Base-by-base conservation (phyloP, 1,284 basidiomycete genomes). In the Sporisorium exsertum region DNA sequence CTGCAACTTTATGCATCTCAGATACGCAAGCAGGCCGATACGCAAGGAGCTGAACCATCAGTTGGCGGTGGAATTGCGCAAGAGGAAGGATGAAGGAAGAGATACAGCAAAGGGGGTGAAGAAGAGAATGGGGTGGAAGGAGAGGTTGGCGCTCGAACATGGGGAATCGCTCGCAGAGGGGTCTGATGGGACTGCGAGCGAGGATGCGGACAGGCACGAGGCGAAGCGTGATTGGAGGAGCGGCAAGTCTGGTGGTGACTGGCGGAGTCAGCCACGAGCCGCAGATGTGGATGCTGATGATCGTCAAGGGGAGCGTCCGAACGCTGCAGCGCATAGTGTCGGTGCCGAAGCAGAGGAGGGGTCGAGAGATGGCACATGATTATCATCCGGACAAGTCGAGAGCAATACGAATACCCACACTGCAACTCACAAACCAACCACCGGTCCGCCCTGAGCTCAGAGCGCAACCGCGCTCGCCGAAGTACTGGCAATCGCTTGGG, bases 1-100 rank as follows among this genome's bases (percentile, higher is more conserved):
- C 87, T 99, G 96, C 88, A 99, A 99, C 87, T 99, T 99, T 85
- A 97, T 98, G 95, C 96, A 99, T 87, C 88, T 98, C 27, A 70
- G 81, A 20, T 71, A 80, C 49, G 74, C 83, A 5, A 65, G 72
- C 5, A 47, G 60, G 12, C 53, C 58, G 5, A 63, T 84, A 4
- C 52, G 82, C 13, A 71, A 76, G 45, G 65, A 82, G 57, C 61
- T 85, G 52, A 64, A 81, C 32, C 82, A 84, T 29, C 75, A 85
- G 56, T 63, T 81, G 8, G 70, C 78, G 18, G 81, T 84, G 15
- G 83, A 85, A 53, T 59, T 79, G 32, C 40, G 73, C 12, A 67
- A 62, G 63, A 54, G 77, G 9, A 76, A 72, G 18, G 58, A 69
- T 32, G 72, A 79, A 16, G 56, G 63, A 9, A 63, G 59, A 13